phyloP scores from a whole-genome alignment of 495 filamentous ascomycete species.

The Achaetomiella virescens region DNA sequence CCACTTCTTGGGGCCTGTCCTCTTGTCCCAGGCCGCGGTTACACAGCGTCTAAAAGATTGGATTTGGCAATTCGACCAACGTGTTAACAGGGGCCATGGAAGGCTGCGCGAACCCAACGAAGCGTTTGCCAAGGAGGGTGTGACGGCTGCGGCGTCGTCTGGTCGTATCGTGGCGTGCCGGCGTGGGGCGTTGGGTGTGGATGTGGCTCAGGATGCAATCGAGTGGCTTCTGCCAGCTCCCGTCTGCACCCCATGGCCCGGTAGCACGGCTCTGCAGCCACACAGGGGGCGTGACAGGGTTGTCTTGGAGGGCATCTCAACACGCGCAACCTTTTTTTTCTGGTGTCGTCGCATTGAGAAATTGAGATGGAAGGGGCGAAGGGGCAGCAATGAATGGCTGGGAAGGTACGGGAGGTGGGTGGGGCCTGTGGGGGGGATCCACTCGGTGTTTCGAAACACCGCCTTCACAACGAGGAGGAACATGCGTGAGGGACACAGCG shows the following conservation, averaged over 20 bases:
- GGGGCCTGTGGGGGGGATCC: background rate
- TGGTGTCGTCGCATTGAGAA: constrained; percentile 2
- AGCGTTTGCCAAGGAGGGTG: background rate
- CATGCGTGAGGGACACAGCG: background rate
- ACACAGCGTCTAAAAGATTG: background rate
- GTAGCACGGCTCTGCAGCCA: constrained; percentile 6
- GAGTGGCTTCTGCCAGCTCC: constrained; percentile 9
- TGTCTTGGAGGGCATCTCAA: constrained; percentile 20
- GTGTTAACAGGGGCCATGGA: background rate
- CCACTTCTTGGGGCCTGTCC: too few species aligned
- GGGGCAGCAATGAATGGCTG: background rate
- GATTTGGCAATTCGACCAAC: background rate
- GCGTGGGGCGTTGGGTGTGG: background rate
- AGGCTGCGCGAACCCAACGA: background rate
- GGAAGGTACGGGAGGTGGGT: background rate
- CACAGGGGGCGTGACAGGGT: constrained; percentile 6
- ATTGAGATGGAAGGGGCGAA: constrained; percentile 3
- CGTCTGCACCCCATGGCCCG: background rate
- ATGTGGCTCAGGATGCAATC: background rate
- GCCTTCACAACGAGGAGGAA: background rate
- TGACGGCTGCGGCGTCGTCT: constrained; percentile 1
- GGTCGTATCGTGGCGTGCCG: background rate
- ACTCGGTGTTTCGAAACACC: constrained; percentile 20
- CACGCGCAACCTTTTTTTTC: constrained; percentile 4
- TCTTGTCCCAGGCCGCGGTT: background rate